phyloP scores from a whole-genome alignment of 495 filamentous ascomycete genomes.

The Astrothelium macrocarpum region DNA sequence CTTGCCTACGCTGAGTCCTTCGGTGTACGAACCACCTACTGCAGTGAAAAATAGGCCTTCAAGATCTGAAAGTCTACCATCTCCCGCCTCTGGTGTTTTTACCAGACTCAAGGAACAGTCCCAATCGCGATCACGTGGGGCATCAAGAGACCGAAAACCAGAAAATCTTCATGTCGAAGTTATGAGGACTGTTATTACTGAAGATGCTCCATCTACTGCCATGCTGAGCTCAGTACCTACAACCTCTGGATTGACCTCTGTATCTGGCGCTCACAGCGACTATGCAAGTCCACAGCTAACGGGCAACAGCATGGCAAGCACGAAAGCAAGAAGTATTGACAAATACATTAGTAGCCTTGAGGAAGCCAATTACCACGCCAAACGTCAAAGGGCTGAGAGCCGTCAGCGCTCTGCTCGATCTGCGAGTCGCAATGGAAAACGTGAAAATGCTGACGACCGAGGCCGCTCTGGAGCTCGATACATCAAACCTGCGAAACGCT shows the following conservation, averaged over 20 bases:
- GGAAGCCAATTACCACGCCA: constrained; percentile 55
- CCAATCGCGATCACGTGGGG: constrained; percentile 47
- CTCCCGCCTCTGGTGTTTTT: constrained; percentile 48
- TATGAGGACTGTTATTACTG: constrained; percentile 11
- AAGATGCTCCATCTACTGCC: constrained; percentile 1
- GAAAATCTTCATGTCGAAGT: constrained; percentile 55
- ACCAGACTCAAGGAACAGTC: constrained; percentile 48
- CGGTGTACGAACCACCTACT: constrained; percentile 14
- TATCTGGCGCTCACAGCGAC: constrained; percentile 1
- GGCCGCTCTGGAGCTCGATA: constrained; percentile 56
- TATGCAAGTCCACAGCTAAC: constrained; percentile 29
- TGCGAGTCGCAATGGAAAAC: constrained; percentile 33
- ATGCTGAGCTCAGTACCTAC: constrained; percentile 9
- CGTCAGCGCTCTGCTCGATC: constrained; percentile 31
- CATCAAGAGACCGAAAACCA: constrained; percentile 71
- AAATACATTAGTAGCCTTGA: constrained; percentile 84
- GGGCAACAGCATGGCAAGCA: constrained; percentile 26
- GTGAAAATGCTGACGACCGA: constrained; percentile 59
- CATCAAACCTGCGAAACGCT: constrained; percentile 74
- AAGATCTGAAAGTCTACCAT: constrained; percentile 37
- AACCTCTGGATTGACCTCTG: neutral
- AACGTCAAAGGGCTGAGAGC: constrained; percentile 38
- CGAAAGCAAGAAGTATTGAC: constrained; percentile 57
- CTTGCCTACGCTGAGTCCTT: neutral
- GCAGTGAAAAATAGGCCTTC: constrained; percentile 6